Percentiles rank a stretch among this genome's conserved stretches.
phyloP scores from a whole-genome alignment of 495 filamentous ascomycete species.

The Lindgomyces ingoldianus region DNA sequence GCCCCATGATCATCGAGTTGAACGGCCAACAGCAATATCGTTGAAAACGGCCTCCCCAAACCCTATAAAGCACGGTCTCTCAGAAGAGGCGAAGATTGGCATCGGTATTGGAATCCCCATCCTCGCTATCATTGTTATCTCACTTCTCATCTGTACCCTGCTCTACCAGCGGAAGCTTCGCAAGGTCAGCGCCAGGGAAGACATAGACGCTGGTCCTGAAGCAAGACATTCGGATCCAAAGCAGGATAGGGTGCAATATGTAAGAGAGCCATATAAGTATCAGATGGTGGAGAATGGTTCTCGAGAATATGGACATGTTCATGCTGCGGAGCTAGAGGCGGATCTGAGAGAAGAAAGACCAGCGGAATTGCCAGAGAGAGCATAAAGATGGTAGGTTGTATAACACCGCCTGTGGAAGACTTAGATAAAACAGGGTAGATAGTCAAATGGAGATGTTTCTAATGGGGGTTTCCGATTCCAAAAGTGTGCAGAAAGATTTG shows the following conservation, averaged over 20 bases:
- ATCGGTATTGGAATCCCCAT: no score
- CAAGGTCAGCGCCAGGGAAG: no score
- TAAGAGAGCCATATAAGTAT: neutral
- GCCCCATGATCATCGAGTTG: no score
- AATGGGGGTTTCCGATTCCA: neutral
- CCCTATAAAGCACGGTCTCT: no score
- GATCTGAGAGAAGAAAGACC: neutral
- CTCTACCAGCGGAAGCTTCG: no score
- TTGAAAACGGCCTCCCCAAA: no score
- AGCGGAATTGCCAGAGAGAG: neutral
- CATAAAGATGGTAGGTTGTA: neutral
- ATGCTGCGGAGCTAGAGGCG: neutral
- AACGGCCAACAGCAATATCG: no score
- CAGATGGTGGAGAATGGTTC: neutral
- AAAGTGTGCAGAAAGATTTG: neutral
- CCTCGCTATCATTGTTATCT: no score
- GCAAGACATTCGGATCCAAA: neutral
- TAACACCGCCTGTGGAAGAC: neutral
- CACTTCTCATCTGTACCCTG: no score
- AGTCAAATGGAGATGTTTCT: neutral
- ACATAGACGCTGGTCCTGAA: neutral
- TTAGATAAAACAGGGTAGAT: neutral
- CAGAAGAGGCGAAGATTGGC: no score
- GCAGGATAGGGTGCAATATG: neutral
- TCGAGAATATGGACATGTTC: neutral